Base-by-base conservation (phyloP, 495 filamentous ascomycete species). In the Haplographium delicatum region DNA sequence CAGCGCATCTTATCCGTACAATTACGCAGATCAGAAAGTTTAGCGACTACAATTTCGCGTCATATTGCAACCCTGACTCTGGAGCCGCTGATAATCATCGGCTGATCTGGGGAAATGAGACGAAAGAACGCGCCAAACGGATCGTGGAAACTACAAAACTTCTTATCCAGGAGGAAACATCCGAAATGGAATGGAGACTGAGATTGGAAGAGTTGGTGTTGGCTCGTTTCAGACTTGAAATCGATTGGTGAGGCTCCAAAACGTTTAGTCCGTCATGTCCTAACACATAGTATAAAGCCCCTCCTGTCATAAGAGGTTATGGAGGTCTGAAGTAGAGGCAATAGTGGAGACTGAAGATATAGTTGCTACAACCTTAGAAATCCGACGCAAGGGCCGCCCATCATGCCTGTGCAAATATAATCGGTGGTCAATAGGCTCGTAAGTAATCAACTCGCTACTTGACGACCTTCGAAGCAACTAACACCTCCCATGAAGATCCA, bases 271-370 rank as follows among this genome's bases (percentile, higher is more conserved):
- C n/a, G n/a, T 44, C 9, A 9, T 26, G 11, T 41, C 13, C 2
- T 18, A 24, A 26, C 9, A 44, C 9, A n/a, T n/a, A n/a, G n/a
- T n/a, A 8, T 15, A 16, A 24, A 44, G 40, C 25, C 18, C 25
- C 20, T 4, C 25, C 26, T 30, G 24, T 13, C 16, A 31, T 2
- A 33, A 18, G 7, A 3, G 43, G n/a, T 31, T 46, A 31, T 47
- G 44, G 44, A 47, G 44, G 20, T 37, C 44, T 23, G 44, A 47
- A 25, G 13, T 47, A 3, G 44, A 47, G 26, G 44, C 25, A 35
- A 31, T 11, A 13, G 30, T 24, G 16, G 44, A 47, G 25, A 16
- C 13, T 34, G 13, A 26, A 6, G 11, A 7, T 20, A 10, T 2
- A 7, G 34, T 46, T 19, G 11, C 25, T n/a, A 34, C 4, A 18